Evolutionary conservation across 1,139 yeast species (phyloP).

Genomic region (Hanseniaspora uvarum): DNA sequence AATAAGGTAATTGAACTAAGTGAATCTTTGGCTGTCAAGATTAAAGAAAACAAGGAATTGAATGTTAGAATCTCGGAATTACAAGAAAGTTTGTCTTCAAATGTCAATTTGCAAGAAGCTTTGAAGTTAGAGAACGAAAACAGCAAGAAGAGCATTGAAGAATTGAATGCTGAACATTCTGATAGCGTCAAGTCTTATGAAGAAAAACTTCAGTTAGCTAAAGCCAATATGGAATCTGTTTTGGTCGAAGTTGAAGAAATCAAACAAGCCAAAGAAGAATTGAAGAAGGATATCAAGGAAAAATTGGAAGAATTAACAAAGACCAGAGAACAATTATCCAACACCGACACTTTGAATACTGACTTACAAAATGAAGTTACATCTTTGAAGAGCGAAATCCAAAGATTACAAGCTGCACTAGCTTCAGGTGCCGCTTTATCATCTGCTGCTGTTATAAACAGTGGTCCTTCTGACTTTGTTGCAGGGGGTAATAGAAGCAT

Average conservation of each 20-base stretch:
- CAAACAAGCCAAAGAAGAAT: conserved; percentile 52
- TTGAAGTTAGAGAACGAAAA: conserved; percentile 50
- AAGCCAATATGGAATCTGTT: conserved; percentile 53
- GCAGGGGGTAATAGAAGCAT: conserved; percentile 4
- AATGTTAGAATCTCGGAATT: conserved; percentile 51
- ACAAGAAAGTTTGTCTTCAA: conserved; percentile 48
- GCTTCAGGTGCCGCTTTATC: conserved; percentile 21
- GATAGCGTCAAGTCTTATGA: conserved; percentile 45
- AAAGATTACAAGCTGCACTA: conserved; percentile 36
- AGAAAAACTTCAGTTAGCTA: conserved; percentile 46
- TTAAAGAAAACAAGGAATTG: conserved; percentile 69
- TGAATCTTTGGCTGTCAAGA: conserved; percentile 65
- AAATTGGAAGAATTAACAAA: conserved; percentile 53
- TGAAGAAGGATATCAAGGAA: conserved; percentile 53
- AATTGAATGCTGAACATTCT: conserved; percentile 41
- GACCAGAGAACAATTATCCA: conserved; percentile 52
- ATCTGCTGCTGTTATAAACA: background rate
- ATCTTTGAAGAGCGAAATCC: conserved; percentile 57
- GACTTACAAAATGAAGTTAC: conserved; percentile 60
- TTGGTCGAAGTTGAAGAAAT: conserved; percentile 54
- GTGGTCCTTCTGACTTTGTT: background rate
- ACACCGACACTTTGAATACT: conserved; percentile 56
- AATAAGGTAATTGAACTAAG: conserved; percentile 93
- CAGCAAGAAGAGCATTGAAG: conserved; percentile 40
- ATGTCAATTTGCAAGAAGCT: conserved; percentile 47